Evolutionary conservation across 768 basidiomycete genomes (phyloP).

Genomic region (Flagelloscypha sp.): DNA sequence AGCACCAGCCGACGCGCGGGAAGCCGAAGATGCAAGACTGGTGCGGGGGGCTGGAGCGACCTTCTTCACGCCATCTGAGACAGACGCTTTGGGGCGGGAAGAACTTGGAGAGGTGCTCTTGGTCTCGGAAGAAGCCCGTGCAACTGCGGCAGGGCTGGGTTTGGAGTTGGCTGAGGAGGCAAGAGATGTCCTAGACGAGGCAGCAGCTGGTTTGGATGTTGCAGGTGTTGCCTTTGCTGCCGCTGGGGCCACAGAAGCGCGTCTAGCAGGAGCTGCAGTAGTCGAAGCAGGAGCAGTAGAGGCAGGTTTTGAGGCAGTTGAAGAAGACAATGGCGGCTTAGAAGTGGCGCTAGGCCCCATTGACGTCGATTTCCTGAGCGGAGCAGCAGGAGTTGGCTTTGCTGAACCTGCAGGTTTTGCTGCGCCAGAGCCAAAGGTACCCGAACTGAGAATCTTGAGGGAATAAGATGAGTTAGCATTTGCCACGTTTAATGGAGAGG

Average conservation of each 20-base stretch:
- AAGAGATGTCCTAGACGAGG: conserved; percentile 25
- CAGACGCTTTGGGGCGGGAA: conserved; percentile 54
- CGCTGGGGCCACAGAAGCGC: conserved; percentile 20
- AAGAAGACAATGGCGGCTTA: conserved; percentile 28
- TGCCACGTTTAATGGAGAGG: conserved; percentile 11
- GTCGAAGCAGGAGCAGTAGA: conserved; percentile 23
- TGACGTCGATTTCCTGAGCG: conserved; percentile 34
- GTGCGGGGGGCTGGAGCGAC: conserved; percentile 35
- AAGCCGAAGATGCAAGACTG: conserved; percentile 28
- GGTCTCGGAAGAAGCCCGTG: conserved; percentile 1
- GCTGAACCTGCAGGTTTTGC: conserved; percentile 35
- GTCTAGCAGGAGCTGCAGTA: conserved; percentile 28
- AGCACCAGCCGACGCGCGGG: conserved; percentile 22
- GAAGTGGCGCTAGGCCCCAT: conserved; percentile 26
- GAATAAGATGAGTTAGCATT: conserved; percentile 14
- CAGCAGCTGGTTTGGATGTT: conserved; percentile 11
- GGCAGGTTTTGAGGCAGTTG: conserved; percentile 16
- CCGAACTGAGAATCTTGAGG: conserved; percentile 52
- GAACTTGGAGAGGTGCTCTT: conserved; percentile 26
- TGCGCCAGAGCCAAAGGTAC: conserved; percentile 55
- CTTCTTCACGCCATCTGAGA: conserved; percentile 59
- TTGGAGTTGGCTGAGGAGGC: conserved; percentile 19
- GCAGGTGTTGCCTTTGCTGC: conserved; percentile 11
- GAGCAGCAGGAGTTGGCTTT: conserved; percentile 25
- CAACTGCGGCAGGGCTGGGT: conserved; percentile 1